A percentile compares a stretch with the other conserved stretches of the same genome.
These are phyloP conservation scores for Samsoniella hepiali DNA, from an alignment of 2,329 filamentous ascomycete species.

Conservation along the genomic window DNA sequence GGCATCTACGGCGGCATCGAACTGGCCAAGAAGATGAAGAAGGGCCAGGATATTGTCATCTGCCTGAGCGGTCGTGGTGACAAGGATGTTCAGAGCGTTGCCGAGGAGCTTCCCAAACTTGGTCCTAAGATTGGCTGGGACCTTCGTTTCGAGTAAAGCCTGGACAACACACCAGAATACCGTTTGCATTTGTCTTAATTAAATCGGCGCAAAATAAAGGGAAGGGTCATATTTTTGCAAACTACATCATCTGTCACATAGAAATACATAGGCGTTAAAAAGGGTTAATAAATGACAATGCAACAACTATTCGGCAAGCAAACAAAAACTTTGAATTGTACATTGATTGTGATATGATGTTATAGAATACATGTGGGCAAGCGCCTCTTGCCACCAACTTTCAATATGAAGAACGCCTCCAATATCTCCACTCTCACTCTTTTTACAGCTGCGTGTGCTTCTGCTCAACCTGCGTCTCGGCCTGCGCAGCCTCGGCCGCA, in stretches of 20 bases:
- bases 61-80: conserved; percentile 91
- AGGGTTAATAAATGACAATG: conserved; percentile 7
- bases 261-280: conserved; percentile 1
- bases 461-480: conserved; percentile 18
- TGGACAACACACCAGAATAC: neutral
- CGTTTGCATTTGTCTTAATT: neutral
- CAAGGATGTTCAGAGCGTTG: conserved; percentile 98
- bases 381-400: neutral
- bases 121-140: conserved; percentile 84
- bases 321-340: conserved; percentile 2
- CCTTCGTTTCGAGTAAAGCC: conserved; percentile 51
- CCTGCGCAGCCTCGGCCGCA: conserved; percentile 23
- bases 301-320: neutral
- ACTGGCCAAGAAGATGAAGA: conserved; percentile 86
- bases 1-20: conserved; percentile 87
- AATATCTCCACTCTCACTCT: neutral
- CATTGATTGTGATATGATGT: conserved; percentile 9
- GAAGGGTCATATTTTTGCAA: neutral
- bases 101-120: conserved; percentile 84
- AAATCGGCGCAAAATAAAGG: neutral
- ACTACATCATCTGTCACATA: neutral
- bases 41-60: conserved; percentile 87
- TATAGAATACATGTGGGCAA: conserved; percentile 14
- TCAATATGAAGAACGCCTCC: neutral
- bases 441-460: conserved; percentile 20